These are phyloP conservation scores for Zygnema cylindricum DNA, from an alignment of 139 green algal genomes.

Conservation along the genomic window DNA sequence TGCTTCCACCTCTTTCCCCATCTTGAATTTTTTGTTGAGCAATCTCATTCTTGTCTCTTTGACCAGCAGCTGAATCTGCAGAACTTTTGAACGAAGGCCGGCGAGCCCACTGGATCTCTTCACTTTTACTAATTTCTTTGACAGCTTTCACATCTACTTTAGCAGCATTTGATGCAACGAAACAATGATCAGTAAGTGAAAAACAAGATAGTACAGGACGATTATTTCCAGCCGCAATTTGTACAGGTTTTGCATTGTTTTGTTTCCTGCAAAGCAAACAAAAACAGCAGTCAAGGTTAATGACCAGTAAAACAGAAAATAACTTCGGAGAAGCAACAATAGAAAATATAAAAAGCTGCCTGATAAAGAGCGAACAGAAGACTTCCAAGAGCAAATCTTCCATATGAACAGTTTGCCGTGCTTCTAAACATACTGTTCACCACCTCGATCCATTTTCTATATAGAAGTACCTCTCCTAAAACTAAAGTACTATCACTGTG, in stretches of 20 bases:
- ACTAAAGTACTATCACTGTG: no score
- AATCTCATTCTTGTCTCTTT: not conserved
- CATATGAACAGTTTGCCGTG: no score
- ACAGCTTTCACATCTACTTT: not conserved
- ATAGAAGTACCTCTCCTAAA: no score
- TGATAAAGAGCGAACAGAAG: no score
- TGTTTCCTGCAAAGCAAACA: constrained; percentile 2
- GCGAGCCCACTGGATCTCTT: not conserved
- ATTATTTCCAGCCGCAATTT: not conserved
- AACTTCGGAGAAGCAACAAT: no score
- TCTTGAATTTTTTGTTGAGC: not conserved
- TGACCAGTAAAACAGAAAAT: no score
- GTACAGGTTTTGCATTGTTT: not conserved
- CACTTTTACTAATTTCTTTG: not conserved
- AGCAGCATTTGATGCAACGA: not conserved
- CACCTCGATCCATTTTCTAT: no score
- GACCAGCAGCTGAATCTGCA: not conserved
- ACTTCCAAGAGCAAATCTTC: no score
- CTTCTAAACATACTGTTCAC: no score
- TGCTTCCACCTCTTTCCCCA: not conserved
- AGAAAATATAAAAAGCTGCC: no score
- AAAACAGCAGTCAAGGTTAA: no score
- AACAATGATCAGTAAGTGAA: not conserved
- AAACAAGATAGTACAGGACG: not conserved
- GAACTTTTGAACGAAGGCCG: not conserved